A percentile compares a stretch with the other conserved stretches of the same genome.
Evolutionary conservation across 2,329 filamentous ascomycete genomes (phyloP).

Genomic region (Aspergillus ruber): DNA sequence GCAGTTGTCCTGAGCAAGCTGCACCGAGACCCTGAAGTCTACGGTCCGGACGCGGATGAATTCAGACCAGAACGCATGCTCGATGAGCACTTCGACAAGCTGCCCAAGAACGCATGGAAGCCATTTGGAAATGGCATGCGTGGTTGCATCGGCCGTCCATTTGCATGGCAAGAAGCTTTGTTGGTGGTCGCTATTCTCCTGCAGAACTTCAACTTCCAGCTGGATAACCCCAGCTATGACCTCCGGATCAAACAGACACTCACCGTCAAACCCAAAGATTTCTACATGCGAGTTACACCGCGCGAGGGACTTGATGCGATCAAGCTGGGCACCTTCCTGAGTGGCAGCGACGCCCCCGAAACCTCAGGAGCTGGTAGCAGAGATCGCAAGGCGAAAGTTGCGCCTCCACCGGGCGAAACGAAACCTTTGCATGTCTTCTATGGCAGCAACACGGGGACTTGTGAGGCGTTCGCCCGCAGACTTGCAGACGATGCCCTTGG

Average conservation of each 20-base stretch:
- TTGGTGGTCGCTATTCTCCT: slow-evolving; percentile 58
- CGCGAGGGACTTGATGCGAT: slow-evolving; percentile 44
- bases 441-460: slow-evolving; percentile 69
- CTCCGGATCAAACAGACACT: slow-evolving; percentile 34
- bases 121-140: slow-evolving; percentile 68
- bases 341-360: slow-evolving; percentile 8
- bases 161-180: slow-evolving; percentile 68
- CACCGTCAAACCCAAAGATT: slow-evolving; percentile 46
- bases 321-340: slow-evolving; percentile 35
- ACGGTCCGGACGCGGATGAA: slow-evolving; percentile 57
- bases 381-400: slow-evolving; percentile 15
- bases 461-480: slow-evolving; percentile 60
- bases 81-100: slow-evolving; percentile 59
- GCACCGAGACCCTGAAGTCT: slow-evolving; percentile 59
- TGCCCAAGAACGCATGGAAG: slow-evolving; percentile 61
- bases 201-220: slow-evolving; percentile 64
- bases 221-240: slow-evolving; percentile 50
- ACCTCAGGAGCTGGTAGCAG: slow-evolving; percentile 6
- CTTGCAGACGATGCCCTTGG: slow-evolving; percentile 53
- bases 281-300: slow-evolving; percentile 55
- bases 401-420: slow-evolving; percentile 11
- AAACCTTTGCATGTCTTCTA: slow-evolving; percentile 61
- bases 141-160: slow-evolving; percentile 65
- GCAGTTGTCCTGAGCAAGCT: slow-evolving; percentile 46
- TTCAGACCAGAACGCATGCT: slow-evolving; percentile 69